Percentiles rank a stretch among this genome's conserved stretches.
Conservation (phyloP, 768 basidiomycete species). For the Macrolepiota fuliginosa region DNA sequence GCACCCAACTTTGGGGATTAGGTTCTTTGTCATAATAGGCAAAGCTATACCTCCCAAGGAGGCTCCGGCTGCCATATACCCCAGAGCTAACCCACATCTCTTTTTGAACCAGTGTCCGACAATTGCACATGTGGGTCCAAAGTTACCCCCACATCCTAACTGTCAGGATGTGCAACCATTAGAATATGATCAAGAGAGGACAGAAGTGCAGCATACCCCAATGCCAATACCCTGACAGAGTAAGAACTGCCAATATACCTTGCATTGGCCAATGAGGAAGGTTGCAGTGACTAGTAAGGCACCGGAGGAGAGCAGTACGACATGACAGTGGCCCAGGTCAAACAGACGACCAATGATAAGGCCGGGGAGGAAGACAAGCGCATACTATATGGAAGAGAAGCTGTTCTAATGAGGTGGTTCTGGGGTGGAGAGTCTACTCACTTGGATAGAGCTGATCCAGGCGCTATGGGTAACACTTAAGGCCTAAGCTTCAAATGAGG, state of each 20-base stretch:
- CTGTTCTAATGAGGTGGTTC: neutral
- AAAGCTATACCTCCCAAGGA: slow-evolving; percentile 68
- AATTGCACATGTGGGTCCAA: slow-evolving; percentile 57
- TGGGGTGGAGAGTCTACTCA: slow-evolving; percentile 18
- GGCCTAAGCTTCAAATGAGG: neutral
- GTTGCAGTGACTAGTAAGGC: slow-evolving; percentile 41
- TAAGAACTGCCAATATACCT: slow-evolving; percentile 64
- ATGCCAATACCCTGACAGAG: slow-evolving; percentile 61
- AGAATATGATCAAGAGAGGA: slow-evolving; percentile 60
- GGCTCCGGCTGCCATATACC: slow-evolving; percentile 60
- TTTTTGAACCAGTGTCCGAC: too few species aligned
- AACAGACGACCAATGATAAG: slow-evolving; percentile 77
- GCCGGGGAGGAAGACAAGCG: neutral
- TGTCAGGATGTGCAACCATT: slow-evolving; percentile 17
- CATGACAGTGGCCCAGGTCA: slow-evolving; percentile 49
- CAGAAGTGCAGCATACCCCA: slow-evolving; percentile 42
- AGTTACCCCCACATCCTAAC: slow-evolving; percentile 55
- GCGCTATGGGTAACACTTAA: slow-evolving; percentile 39
- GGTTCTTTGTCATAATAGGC: slow-evolving; percentile 56
- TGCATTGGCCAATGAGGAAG: slow-evolving; percentile 58
- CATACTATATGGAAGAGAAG: slow-evolving; percentile 36
- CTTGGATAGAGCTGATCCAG: slow-evolving; percentile 81
- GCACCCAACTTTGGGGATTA: slow-evolving; percentile 50
- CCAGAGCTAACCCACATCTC: slow-evolving; percentile 57
- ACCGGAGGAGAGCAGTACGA: slow-evolving; percentile 32